Base-by-base conservation (phyloP, 2,329 filamentous ascomycete species). In the Rhytidhysteron rufulum region DNA sequence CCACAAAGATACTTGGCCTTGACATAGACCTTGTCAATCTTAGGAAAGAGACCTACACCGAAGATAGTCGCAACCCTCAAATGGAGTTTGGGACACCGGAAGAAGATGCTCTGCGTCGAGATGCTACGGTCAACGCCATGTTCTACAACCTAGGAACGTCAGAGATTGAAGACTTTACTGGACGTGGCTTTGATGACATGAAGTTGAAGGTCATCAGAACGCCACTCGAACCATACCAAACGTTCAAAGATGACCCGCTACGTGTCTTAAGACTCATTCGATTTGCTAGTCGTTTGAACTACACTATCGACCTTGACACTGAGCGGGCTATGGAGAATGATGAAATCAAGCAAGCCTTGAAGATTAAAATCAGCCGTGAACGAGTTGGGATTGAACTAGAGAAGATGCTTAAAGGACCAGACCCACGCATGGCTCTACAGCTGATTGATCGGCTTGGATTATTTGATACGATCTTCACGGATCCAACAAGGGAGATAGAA, bases 1-100 rank as follows among this genome's bases (percentile, higher is more conserved):
- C 88, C 8, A 88, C 86, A 18, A 85, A 77, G 49, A 82, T 97
- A 42, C 83, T 95, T 56, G 88, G 86, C 1, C 75, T 94, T 35
- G 91, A 97, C 58, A 78, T 96, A 34, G 91, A 98, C 61, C 83
- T 98, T 58, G 93, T 98, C 53, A 98, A 97, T 61, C 72, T 97
- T 34, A 79, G 91, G 33, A 94, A 89, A 60, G 93, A 97, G 68
- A 90, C 85, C 1, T 97, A 97, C 54, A 78, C 83, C 1, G 83
- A 88, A n/a, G 82, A 93, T 44, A 95, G 87, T 57, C 81, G 93
- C 25, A 95, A 94, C 55, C 91, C 91, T 1, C 77, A 88, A 53
- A 86, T 97, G 77, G 89, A 95, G 61, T 96, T 96, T 64, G 93
- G 91, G 4, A 95, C 88, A 0, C 84, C 91, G 1, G 78, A 86